Percentiles rank a stretch among this genome's conserved stretches.
phyloP scores from a whole-genome alignment of 129 eudicot species.

The Gnaphalium uliginosum region DNA sequence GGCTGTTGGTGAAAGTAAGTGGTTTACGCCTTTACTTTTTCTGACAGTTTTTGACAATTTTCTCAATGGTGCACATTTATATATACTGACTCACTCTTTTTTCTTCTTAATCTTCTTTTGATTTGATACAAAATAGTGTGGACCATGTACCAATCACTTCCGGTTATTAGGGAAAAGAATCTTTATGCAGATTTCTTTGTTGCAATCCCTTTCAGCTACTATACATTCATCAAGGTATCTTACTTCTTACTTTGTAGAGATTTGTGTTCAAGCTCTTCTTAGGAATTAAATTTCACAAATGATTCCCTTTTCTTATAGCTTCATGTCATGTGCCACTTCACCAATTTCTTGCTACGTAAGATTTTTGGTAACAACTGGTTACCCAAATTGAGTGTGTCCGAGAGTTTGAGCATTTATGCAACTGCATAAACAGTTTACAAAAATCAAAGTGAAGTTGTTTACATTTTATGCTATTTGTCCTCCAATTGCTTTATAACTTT shows the following conservation, averaged over 20 bases:
- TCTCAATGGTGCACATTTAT: neutral
- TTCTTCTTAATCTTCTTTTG: neutral
- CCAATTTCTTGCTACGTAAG: neutral
- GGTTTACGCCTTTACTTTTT: neutral
- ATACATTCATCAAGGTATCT: constrained; percentile 62
- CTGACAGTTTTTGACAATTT: neutral
- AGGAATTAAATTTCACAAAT: too few species aligned
- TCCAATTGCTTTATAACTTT: neutral
- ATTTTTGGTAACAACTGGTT: neutral
- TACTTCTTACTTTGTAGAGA: neutral
- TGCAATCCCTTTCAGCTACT: constrained; percentile 67
- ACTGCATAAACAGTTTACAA: neutral
- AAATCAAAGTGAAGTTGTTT: neutral
- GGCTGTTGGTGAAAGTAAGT: constrained; percentile 84
- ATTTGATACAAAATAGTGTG: constrained; percentile 58
- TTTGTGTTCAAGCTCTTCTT: neutral
- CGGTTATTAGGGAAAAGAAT: constrained; percentile 58
- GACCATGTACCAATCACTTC: constrained; percentile 92
- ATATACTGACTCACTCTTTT: constrained; percentile 3
- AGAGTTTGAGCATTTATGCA: neutral
- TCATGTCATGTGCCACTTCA: too few species aligned
- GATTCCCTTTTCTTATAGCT: too few species aligned
- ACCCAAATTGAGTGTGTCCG: neutral
- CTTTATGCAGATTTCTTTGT: constrained; percentile 59
- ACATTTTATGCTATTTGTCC: neutral